Percentiles rank a stretch among this genome's conserved stretches.
These are phyloP conservation scores for Cajanus cajan DNA, from an alignment of 306 rosid species.

Conservation along the genomic window DNA sequence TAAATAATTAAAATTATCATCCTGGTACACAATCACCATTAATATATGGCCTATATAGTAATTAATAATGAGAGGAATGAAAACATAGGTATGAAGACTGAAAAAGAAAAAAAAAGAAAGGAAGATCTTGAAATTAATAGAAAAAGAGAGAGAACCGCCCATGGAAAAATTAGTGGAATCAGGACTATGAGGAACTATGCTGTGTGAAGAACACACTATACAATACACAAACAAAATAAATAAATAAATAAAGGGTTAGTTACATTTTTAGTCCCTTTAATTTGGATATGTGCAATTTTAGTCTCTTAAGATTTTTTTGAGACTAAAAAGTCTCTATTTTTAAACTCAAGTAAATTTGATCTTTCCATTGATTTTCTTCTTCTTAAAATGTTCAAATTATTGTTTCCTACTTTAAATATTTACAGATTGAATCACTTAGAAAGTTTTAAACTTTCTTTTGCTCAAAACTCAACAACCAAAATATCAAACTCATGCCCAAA, in stretches of 20 bases:
- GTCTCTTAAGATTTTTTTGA: not conserved
- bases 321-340: not conserved
- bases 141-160: not conserved
- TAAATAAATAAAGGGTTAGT: not conserved
- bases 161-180: not conserved
- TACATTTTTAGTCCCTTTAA: not conserved
- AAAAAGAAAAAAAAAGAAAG: not conserved
- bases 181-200: not conserved
- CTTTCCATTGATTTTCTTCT: not conserved
- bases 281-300: not conserved
- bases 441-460: not conserved
- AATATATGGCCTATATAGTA: not conserved
- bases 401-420: not conserved
- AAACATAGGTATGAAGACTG: not conserved
- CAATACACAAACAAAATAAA: not conserved
- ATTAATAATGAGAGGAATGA: not conserved
- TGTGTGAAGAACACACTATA: not conserved
- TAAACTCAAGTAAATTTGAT: not conserved
- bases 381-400: not conserved
- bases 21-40: not conserved
- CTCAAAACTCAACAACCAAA: not conserved
- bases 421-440: not conserved
- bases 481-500: not conserved
- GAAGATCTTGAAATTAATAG: not conserved
- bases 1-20: not conserved